phyloP scores from a whole-genome alignment of 2,329 filamentous ascomycete species.

The Botryotinia narcissicola region DNA sequence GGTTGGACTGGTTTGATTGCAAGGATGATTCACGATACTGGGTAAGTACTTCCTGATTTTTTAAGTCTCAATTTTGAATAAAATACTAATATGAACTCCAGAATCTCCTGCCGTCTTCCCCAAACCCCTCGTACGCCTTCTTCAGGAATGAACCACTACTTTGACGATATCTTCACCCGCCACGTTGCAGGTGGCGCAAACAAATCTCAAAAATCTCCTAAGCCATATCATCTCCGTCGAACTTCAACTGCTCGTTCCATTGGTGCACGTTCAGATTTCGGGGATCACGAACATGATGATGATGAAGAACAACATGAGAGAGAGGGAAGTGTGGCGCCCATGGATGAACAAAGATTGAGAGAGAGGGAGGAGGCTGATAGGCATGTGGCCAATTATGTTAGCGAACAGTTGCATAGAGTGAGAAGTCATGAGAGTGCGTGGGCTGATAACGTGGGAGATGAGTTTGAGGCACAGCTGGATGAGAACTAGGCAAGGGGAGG shows the following conservation, averaged over 20 bases:
- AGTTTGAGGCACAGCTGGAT: constrained; percentile 59
- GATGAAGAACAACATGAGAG: constrained; percentile 37
- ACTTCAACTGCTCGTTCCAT: constrained; percentile 83
- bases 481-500: constrained; percentile 23
- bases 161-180: constrained; percentile 81
- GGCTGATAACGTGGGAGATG: constrained; percentile 50
- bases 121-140: constrained; percentile 89
- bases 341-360: constrained; percentile 51
- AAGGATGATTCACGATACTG: constrained; percentile 96
- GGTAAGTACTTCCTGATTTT: constrained; percentile 56
- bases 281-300: constrained; percentile 38
- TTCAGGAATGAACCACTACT: constrained; percentile 85
- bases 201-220: constrained; percentile 39
- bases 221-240: constrained; percentile 60
- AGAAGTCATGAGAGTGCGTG: constrained; percentile 48
- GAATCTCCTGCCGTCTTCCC: constrained; percentile 83
- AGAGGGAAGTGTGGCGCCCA: constrained; percentile 46
- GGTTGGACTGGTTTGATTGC: constrained; percentile 96
- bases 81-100: constrained; percentile 47
- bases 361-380: constrained; percentile 58
- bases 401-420: constrained; percentile 73
- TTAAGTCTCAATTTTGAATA: neutral
- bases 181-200: constrained; percentile 43
- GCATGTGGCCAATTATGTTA: constrained; percentile 79
- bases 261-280: constrained; percentile 77